These are phyloP conservation scores for Fusarium subglutinans DNA, from an alignment of 2,329 filamentous ascomycete species.

Conservation along the genomic window DNA sequence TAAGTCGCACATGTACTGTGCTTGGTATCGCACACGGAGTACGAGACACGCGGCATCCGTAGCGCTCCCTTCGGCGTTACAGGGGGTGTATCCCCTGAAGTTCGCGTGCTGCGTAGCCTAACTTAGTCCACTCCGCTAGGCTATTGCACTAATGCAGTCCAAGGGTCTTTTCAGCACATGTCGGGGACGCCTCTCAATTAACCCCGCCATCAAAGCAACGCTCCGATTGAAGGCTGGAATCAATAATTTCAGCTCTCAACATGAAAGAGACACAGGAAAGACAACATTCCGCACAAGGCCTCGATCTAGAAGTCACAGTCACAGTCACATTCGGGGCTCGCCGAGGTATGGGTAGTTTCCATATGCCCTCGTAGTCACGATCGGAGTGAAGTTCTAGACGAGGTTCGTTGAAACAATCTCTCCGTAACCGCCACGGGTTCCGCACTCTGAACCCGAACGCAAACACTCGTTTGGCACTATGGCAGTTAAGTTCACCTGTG, in stretches of 20 bases:
- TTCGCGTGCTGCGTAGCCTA: neutral
- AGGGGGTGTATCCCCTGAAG: neutral
- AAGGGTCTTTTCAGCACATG: neutral
- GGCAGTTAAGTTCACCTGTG: neutral
- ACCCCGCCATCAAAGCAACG: neutral
- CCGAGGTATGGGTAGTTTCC: neutral
- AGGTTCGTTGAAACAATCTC: no score
- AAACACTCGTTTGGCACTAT: neutral
- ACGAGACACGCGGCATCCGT: neutral
- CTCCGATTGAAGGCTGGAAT: neutral
- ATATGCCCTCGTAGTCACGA: neutral
- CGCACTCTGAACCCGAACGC: neutral
- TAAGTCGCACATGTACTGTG: neutral
- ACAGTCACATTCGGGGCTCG: neutral
- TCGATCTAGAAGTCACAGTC: neutral
- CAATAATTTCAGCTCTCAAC: neutral
- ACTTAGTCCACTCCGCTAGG: neutral
- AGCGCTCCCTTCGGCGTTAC: neutral
- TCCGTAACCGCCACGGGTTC: neutral
- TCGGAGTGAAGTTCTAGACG: neutral
- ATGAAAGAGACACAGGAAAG: accelerated
- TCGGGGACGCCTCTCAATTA: neutral
- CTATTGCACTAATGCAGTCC: neutral
- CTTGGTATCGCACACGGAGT: neutral
- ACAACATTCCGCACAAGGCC: accelerated